Conservation (phyloP, 306 rosid genomes). For the Prunus fruticosa region DNA sequence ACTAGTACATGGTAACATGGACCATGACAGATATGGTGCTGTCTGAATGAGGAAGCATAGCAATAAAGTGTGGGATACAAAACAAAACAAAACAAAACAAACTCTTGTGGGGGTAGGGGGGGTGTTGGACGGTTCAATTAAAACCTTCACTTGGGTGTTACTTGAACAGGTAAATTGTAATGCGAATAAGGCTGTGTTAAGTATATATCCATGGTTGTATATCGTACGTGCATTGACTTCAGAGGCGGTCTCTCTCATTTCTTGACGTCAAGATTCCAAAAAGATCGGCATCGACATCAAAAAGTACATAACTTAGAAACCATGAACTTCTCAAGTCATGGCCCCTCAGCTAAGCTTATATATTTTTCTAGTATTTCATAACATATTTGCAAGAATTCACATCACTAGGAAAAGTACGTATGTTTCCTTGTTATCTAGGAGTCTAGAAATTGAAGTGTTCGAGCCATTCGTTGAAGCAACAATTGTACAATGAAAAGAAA, state of each 20-base stretch:
- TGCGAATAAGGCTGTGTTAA: no score
- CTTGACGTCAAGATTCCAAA: conserved; percentile 26
- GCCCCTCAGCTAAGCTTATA: neutral
- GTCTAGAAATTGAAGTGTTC: neutral
- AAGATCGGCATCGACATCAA: conserved; percentile 8
- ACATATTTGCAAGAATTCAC: neutral
- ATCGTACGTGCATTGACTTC: conserved; percentile 1
- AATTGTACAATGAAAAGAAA: neutral
- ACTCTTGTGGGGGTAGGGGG: neutral
- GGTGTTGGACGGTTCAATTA: neutral
- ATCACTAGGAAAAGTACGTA: neutral
- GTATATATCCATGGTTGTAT: neutral
- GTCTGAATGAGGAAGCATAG: conserved; percentile 1
- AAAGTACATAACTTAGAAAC: neutral
- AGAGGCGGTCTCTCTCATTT: neutral
- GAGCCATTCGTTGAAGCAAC: neutral
- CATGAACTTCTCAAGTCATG: neutral
- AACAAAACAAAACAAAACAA: neutral
- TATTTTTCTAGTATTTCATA: neutral
- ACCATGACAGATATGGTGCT: neutral
- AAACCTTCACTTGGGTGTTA: conserved; percentile 1
- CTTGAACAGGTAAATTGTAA: neutral
- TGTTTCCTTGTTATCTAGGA: neutral
- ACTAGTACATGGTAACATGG: neutral
- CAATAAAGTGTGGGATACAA: neutral